Base-by-base conservation (phyloP, 768 basidiomycete genomes). In the Ramaria rubella region DNA sequence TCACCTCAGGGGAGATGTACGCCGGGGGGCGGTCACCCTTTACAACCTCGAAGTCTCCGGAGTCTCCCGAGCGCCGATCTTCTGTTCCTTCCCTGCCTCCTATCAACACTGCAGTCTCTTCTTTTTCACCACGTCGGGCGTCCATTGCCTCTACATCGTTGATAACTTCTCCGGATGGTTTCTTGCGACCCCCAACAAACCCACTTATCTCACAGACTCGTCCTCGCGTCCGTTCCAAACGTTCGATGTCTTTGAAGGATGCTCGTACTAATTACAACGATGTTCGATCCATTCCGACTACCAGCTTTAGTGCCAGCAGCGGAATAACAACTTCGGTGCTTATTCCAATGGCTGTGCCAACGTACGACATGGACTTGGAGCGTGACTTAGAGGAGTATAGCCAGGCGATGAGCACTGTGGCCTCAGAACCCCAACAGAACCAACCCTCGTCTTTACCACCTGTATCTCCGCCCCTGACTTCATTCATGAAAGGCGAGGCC, bases 351-450 rank as follows among this genome's bases (percentile, higher is more conserved):
- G 14, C 45, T 26, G 23, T n/a, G 26, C 45, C 55, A 3, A 46
- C 26, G 26, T 56, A 46, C 23, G 55, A 56, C n/a, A 11, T 30
- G n/a, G 55, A 56, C 21, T 30, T 48, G 44, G 55, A 56, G 46
- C 55, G 55, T 48, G 55, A 56, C n/a, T 27, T 56, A 1, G 44
- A 29, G 31, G 55, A 45, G 19, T 56, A 56, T 33, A 56, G 31
- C 26, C 55, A 23, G 15, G 55, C 44, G 19, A n/a, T 56, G 44
- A 45, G 31, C 11, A 17, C 19, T 33, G 24, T 56, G 17, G 29
- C 52, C 21, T 38, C 14, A 7, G 27, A 55, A 14, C 8, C 15
- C 11, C 55, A 49, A 8, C 4, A 17, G 6, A 24, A 30, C 15
- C 27, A 29, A 49, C 26, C 27, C 4, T 15, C 2, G 30, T 19